Evolutionary conservation across 495 filamentous ascomycete genomes (phyloP).

Genomic region (Aspergillus cristatus): DNA sequence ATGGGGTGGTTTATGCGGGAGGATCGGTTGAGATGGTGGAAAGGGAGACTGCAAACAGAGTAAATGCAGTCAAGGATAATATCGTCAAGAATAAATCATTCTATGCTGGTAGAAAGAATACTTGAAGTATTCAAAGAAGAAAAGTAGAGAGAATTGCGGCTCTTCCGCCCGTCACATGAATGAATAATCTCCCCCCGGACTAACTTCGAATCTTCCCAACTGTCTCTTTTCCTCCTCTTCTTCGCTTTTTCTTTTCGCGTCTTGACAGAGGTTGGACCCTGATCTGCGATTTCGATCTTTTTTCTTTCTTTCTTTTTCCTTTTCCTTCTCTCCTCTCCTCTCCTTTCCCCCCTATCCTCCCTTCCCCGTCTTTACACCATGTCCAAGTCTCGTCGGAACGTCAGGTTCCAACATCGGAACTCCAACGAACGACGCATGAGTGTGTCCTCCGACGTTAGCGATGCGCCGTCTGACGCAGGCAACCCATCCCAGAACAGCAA

Average conservation of each 20-base stretch:
- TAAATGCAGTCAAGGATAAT: not conserved
- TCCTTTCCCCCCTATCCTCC: not conserved
- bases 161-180: no score
- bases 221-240: conserved; percentile 1
- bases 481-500: conserved; percentile 43
- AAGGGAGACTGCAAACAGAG: not conserved
- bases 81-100: no score
- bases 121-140: not conserved
- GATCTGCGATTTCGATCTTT: conserved; percentile 11
- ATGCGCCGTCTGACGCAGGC: conserved; percentile 55
- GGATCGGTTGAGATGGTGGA: conserved; percentile 1
- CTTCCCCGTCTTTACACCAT: conserved; percentile 28
- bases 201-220: not conserved
- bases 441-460: conserved; percentile 75
- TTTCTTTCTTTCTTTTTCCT: conserved; percentile 3
- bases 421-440: conserved; percentile 47
- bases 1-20: conserved; percentile 10
- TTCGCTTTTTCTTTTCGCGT: conserved; percentile 1
- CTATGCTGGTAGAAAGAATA: not conserved
- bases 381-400: conserved; percentile 69
- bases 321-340: not conserved
- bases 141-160: no score
- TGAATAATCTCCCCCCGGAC: not conserved
- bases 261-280: not conserved
- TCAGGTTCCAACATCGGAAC: conserved; percentile 65